A percentile compares a stretch with the other conserved stretches of the same genome.
Evolutionary conservation across 2,329 filamentous ascomycete species (phyloP).

Genomic region (Penicillium sp.): DNA sequence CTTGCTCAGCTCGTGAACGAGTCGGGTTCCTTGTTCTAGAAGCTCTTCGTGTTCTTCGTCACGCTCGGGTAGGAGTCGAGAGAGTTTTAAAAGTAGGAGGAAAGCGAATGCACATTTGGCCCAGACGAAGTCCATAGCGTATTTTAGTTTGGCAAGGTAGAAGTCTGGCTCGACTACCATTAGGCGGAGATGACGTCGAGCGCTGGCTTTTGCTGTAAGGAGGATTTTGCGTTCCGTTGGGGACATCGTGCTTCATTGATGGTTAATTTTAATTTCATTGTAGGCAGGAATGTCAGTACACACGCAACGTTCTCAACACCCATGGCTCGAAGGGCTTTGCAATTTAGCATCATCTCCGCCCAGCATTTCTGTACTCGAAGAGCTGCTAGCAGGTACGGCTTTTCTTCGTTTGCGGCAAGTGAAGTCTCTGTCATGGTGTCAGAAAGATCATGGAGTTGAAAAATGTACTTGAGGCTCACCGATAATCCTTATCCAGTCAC

Average conservation of each 20-base stretch:
- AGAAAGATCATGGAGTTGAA: not conserved
- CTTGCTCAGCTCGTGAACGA: slow-evolving; percentile 46
- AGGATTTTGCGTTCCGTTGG: slow-evolving; percentile 50
- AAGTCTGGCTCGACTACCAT: slow-evolving; percentile 47
- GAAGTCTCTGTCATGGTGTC: slow-evolving; percentile 26
- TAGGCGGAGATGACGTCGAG: slow-evolving; percentile 52
- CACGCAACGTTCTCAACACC: slow-evolving; percentile 52
- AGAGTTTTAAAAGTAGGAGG: slow-evolving; percentile 55
- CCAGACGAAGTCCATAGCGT: slow-evolving; percentile 61
- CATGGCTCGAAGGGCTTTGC: slow-evolving; percentile 52
- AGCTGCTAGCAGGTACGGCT: slow-evolving; percentile 46
- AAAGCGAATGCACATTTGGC: slow-evolving; percentile 61
- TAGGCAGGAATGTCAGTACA: not conserved
- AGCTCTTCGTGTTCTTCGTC: slow-evolving; percentile 42
- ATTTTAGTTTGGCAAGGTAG: slow-evolving; percentile 55
- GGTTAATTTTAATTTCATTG: not conserved
- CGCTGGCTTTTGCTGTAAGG: slow-evolving; percentile 52
- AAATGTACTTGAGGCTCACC: slow-evolving; percentile 18
- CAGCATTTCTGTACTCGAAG: slow-evolving; percentile 56
- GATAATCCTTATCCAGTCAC: slow-evolving; percentile 40
- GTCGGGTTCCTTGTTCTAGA: slow-evolving; percentile 45
- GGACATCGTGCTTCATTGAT: slow-evolving; percentile 46
- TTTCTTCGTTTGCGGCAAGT: slow-evolving; percentile 30
- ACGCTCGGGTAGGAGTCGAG: slow-evolving; percentile 50
- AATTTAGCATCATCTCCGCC: slow-evolving; percentile 55